Percentiles rank a stretch among this genome's conserved stretches.
phyloP scores from a whole-genome alignment of 2,329 filamentous ascomycete species.

The Aspergillus aculeatus region DNA sequence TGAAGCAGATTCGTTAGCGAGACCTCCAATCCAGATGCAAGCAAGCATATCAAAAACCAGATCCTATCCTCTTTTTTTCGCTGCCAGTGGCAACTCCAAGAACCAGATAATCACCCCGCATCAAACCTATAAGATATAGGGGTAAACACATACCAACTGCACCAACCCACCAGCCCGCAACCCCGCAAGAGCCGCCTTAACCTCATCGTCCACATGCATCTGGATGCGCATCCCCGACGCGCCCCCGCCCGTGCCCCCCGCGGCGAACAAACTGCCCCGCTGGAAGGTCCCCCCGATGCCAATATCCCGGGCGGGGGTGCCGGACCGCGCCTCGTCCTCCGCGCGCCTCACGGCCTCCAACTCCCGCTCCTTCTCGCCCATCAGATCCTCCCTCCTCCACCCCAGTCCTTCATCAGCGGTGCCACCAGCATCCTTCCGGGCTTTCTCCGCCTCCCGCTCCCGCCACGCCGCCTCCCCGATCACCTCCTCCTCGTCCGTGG shows the following conservation, averaged over 20 bases:
- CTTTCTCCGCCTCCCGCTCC: conserved; percentile 49
- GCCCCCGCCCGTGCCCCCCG: conserved; percentile 10
- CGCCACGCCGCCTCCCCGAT: conserved; percentile 54
- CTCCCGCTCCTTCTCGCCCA: conserved; percentile 61
- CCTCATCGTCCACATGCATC: conserved; percentile 55
- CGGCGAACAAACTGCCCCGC: conserved; percentile 17
- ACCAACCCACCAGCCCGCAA: conserved; percentile 45
- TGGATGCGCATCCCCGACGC: conserved; percentile 46
- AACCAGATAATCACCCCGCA: too few species aligned
- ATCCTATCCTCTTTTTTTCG: neutral
- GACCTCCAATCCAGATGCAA: conserved; percentile 10
- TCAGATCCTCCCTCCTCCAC: conserved; percentile 48
- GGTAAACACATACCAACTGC: conserved; percentile 46
- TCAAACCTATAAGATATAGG: too few species aligned
- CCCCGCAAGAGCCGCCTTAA: conserved; percentile 50
- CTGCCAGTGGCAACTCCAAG: neutral
- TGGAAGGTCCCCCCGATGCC: conserved; percentile 44
- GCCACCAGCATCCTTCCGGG: conserved; percentile 21
- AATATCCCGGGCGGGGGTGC: conserved; percentile 52
- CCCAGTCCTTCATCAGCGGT: conserved; percentile 16
- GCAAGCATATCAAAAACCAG: neutral
- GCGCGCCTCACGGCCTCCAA: conserved; percentile 58
- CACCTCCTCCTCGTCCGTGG: conserved; percentile 59
- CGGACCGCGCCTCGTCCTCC: conserved; percentile 57
- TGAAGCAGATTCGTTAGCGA: conserved; percentile 20